Conservation (phyloP, 352 stramenopile genomes). For the Phytophthora fragariae region DNA sequence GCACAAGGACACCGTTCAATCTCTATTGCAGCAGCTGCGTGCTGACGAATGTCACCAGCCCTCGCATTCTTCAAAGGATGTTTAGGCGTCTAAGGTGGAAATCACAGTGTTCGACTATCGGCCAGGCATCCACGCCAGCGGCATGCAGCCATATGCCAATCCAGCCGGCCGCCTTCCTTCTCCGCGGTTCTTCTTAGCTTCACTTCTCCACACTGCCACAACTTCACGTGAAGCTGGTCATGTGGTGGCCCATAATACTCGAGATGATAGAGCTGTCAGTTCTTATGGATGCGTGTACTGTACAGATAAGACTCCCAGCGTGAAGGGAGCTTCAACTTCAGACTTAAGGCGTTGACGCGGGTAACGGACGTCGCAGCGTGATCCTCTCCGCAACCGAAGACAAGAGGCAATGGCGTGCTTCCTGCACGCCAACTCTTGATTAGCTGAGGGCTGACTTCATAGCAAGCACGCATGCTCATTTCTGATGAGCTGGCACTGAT, state of each 20-base stretch:
- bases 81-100: constrained; percentile 4
- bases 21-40: constrained; percentile 24
- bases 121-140: constrained; percentile 1
- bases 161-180: constrained; percentile 16
- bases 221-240: constrained; percentile 1
- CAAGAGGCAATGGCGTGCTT: neutral
- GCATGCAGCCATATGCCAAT: constrained; percentile 16
- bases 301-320: neutral
- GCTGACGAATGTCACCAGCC: constrained; percentile 28
- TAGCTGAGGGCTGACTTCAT: neutral
- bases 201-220: neutral
- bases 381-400: constrained; percentile 6
- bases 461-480: constrained; percentile 14
- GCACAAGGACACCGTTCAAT: neutral
- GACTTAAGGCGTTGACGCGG: constrained; percentile 1
- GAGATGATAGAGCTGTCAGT: constrained; percentile 4
- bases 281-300: constrained; percentile 3
- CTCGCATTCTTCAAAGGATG: constrained; percentile 25
- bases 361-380: neutral
- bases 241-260: neutral
- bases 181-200: constrained; percentile 7
- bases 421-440: constrained; percentile 8
- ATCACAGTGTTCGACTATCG: constrained; percentile 4
- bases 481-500: neutral
- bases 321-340: constrained; percentile 3